These are phyloP conservation scores for Fusarium pseudocircinatum DNA, from an alignment of 2,329 filamentous ascomycete species.

Conservation along the genomic window DNA sequence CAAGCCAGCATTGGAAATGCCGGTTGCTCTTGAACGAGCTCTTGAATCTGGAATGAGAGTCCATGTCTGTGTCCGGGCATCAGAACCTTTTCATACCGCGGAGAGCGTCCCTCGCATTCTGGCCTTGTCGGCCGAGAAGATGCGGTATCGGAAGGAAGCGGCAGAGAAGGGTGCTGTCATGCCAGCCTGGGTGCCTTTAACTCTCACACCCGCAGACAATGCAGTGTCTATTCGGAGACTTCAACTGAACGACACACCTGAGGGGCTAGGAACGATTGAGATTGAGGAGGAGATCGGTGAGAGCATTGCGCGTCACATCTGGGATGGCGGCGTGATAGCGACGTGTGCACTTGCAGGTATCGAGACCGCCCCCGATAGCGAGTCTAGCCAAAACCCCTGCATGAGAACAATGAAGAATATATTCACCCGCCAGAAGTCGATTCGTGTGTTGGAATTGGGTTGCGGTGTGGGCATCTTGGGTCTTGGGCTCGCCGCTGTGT, in stretches of 20 bases:
- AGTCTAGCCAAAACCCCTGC: constrained; percentile 41
- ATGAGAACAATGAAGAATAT: constrained; percentile 46
- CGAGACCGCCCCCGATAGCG: constrained; percentile 40
- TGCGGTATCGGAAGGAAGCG: constrained; percentile 29
- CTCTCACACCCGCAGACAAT: constrained; percentile 30
- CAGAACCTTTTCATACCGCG: constrained; percentile 39
- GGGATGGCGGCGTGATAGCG: constrained; percentile 65
- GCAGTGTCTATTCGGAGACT: constrained; percentile 46
- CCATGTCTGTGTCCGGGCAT: constrained; percentile 44
- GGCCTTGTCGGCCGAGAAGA: constrained; percentile 29
- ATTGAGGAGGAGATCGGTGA: constrained; percentile 68
- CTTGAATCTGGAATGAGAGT: constrained; percentile 40
- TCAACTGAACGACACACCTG: constrained; percentile 35
- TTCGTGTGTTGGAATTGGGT: constrained; percentile 64
- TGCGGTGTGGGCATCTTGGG: constrained; percentile 67
- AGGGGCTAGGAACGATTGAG: constrained; percentile 46
- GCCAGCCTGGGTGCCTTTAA: constrained; percentile 54
- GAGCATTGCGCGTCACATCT: constrained; percentile 68
- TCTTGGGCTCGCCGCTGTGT: constrained; percentile 56
- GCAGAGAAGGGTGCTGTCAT: constrained; percentile 52
- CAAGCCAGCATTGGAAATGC: constrained; percentile 48
- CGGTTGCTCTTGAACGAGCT: constrained; percentile 40
- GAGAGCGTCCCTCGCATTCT: constrained; percentile 43
- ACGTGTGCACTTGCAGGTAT: constrained; percentile 47
- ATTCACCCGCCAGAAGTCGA: constrained; percentile 37